Conservation (phyloP, 768 basidiomycete species). For the Sporobolomyces pararoseus region DNA sequence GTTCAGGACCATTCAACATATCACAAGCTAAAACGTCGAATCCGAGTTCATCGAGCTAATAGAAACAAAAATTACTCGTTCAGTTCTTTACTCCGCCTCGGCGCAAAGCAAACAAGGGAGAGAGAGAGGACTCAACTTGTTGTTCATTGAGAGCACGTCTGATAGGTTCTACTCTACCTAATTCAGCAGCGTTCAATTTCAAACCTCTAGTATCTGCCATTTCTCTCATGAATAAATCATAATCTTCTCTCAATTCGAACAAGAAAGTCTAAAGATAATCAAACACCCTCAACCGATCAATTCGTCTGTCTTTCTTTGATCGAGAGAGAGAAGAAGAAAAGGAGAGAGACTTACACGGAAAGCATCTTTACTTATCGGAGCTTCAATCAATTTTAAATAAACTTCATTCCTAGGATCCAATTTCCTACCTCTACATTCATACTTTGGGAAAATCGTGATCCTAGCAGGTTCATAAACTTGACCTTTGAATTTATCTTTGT, state of each 20-base stretch:
- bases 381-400: conserved; percentile 20
- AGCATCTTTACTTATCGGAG: background rate
- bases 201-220: conserved; percentile 44
- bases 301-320: background rate
- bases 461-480: conserved; percentile 81
- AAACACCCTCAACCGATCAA: background rate
- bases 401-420: background rate
- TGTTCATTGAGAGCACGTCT: background rate
- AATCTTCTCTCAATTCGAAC: conserved; percentile 76
- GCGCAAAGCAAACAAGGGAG: background rate
- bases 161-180: conserved; percentile 3
- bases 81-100: background rate
- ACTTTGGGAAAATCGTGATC: conserved; percentile 66
- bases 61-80: background rate
- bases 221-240: conserved; percentile 60
- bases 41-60: conserved; percentile 59
- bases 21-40: conserved; percentile 84
- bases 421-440: conserved; percentile 56
- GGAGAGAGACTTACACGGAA: background rate
- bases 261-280: conserved; percentile 67
- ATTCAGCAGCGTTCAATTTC: conserved; percentile 2
- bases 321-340: background rate
- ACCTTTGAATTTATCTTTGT: conserved; percentile 63
- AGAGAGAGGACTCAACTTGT: background rate
- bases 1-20: conserved; percentile 69